phyloP scores from a whole-genome alignment of 768 basidiomycete species.

The Arthromyces matolae region DNA sequence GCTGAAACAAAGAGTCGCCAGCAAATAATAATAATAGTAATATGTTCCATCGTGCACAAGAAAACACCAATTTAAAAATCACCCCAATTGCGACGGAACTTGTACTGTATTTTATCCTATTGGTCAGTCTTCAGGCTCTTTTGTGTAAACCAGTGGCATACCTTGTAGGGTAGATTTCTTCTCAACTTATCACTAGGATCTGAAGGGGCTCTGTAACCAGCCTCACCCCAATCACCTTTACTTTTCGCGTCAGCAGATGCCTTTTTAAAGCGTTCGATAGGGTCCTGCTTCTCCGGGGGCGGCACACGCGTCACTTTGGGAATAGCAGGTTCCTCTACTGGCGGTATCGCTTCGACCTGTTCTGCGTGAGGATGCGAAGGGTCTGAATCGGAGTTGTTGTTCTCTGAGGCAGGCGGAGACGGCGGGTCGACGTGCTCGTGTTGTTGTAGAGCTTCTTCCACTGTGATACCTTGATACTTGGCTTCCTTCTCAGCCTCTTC shows the following conservation, averaged over 20 bases:
- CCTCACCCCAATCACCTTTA: conserved; percentile 69
- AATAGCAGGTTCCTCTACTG: conserved; percentile 24
- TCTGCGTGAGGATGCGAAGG: conserved; percentile 35
- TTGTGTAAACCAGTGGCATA: conserved; percentile 28
- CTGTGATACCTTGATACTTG: conserved; percentile 74
- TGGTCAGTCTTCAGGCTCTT: conserved; percentile 39
- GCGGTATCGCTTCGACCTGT: conserved; percentile 21
- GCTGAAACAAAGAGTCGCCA: too few species aligned
- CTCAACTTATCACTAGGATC: conserved; percentile 75
- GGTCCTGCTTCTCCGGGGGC: conserved; percentile 72
- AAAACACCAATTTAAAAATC: conserved; percentile 68
- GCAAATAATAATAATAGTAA: conserved; percentile 1
- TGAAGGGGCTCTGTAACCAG: conserved; percentile 69
- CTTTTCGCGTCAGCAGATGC: conserved; percentile 49
- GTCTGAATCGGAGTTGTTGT: conserved; percentile 9
- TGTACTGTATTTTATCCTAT: conserved; percentile 74
- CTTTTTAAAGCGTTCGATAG: conserved; percentile 53
- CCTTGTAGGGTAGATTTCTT: conserved; percentile 88
- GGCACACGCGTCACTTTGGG: conserved; percentile 54
- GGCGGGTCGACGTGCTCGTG: conserved; percentile 36
- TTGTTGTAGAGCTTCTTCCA: conserved; percentile 61
- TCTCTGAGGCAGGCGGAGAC: conserved; percentile 6
- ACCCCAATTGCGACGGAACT: conserved; percentile 85
- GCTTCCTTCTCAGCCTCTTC: conserved; percentile 84
- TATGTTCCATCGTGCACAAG: too few species aligned